Percentiles rank a stretch among this genome's conserved stretches.
Evolutionary conservation across 768 basidiomycete species (phyloP).

Genomic region (Dentipellis sp.): DNA sequence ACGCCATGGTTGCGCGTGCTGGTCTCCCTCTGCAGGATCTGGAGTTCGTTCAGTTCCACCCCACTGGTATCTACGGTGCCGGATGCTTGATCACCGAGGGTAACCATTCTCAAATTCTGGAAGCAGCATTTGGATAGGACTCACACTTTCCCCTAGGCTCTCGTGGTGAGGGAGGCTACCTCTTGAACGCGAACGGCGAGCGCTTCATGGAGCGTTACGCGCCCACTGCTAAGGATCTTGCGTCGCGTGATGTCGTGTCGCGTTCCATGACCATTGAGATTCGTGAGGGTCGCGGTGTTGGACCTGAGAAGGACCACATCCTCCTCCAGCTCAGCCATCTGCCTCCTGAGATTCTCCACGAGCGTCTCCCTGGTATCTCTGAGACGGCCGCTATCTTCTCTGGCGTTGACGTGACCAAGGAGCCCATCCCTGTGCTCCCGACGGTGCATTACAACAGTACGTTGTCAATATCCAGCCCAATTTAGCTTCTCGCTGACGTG

Average conservation of each 20-base stretch:
- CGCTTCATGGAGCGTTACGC: conserved; percentile 99
- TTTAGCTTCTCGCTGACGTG: not conserved
- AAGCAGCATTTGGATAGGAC: not conserved
- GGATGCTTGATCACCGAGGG: conserved; percentile 99
- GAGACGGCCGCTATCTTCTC: conserved; percentile 99
- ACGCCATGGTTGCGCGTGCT: conserved; percentile 96
- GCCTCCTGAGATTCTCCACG: conserved; percentile 90
- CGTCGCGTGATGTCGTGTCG: conserved; percentile 98
- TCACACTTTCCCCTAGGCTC: conserved; percentile 49
- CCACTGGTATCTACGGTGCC: conserved; percentile 98
- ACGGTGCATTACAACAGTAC: conserved; percentile 98
- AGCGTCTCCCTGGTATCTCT: conserved; percentile 97
- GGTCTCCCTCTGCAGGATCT: conserved; percentile 94
- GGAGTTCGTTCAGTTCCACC: conserved; percentile 99
- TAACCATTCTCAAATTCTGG: conserved; percentile 22
- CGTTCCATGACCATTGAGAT: conserved; percentile 99
- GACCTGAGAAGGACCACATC: conserved; percentile 96
- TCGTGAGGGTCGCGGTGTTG: conserved; percentile 97
- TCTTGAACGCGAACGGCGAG: conserved; percentile 97
- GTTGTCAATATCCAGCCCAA: too few species aligned
- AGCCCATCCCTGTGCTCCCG: conserved; percentile 96
- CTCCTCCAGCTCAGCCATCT: conserved; percentile 96
- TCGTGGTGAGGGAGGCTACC: conserved; percentile 97
- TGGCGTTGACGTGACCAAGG: conserved; percentile 99
- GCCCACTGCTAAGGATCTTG: conserved; percentile 98